phyloP scores from a whole-genome alignment of 1,284 basidiomycete species.

The Ustilago trichophora region DNA sequence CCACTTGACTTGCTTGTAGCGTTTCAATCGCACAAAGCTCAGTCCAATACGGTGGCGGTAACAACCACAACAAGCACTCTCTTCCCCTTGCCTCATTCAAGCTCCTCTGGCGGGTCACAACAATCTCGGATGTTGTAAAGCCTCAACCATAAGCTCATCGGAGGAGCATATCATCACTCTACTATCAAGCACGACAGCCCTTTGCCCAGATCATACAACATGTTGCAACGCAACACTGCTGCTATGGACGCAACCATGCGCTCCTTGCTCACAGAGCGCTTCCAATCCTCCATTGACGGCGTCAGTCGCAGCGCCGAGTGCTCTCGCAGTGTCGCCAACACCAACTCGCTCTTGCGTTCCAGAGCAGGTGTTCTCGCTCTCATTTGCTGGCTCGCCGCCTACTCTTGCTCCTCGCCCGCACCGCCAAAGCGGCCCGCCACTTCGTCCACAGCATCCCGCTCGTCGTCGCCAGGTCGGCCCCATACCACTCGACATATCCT shows the following conservation, averaged over 20 bases:
- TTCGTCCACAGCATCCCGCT: neutral
- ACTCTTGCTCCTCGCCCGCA: constrained; percentile 30
- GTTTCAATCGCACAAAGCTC: no score
- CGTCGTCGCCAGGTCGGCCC: neutral
- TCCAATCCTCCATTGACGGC: constrained; percentile 37
- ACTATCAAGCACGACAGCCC: neutral
- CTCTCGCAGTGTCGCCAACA: constrained; percentile 18
- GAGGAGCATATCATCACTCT: neutral
- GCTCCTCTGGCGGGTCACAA: neutral
- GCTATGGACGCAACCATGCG: constrained; percentile 33
- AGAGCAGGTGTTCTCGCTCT: constrained; percentile 30
- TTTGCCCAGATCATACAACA: neutral
- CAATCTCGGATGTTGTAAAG: constrained; percentile 6
- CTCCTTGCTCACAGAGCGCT: constrained; percentile 20
- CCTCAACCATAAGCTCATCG: neutral
- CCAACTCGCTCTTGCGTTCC: constrained; percentile 20
- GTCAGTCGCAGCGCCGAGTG: constrained; percentile 28
- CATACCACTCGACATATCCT: constrained; percentile 1
- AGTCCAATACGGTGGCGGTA: neutral
- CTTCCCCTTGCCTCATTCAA: neutral
- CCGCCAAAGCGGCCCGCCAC: neutral
- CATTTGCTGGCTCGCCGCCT: constrained; percentile 38
- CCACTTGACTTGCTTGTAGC: no score
- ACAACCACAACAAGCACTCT: neutral
- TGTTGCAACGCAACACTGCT: constrained; percentile 13